Evolutionary conservation across 2,329 filamentous ascomycete species (phyloP).

Genomic region (Eutypella sp.): DNA sequence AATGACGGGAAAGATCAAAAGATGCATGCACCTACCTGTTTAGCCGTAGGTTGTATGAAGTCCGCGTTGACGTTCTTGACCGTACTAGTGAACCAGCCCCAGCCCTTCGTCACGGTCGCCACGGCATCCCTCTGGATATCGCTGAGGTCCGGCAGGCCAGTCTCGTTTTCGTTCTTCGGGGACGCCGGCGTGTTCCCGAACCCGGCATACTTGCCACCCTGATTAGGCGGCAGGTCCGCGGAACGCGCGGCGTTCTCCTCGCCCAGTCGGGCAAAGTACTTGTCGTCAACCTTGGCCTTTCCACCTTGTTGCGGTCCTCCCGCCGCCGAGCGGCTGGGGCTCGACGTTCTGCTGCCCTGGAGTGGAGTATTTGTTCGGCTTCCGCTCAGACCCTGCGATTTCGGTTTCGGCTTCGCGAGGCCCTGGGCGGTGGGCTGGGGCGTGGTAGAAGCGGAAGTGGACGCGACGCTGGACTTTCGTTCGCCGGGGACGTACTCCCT

Average conservation of each 20-base stretch:
- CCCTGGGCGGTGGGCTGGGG: conserved; percentile 29
- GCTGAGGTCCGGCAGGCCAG: conserved; percentile 62
- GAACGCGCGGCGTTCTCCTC: conserved; percentile 74
- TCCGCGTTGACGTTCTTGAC: conserved; percentile 87
- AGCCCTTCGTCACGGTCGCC: conserved; percentile 82
- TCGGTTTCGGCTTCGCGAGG: conserved; percentile 17
- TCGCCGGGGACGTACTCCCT: conserved; percentile 75
- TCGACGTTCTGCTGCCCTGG: conserved; percentile 34
- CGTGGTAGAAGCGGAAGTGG: conserved; percentile 16
- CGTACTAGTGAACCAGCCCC: conserved; percentile 92
- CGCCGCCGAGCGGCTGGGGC: conserved; percentile 21
- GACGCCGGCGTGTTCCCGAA: conserved; percentile 75
- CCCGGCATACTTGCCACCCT: conserved; percentile 87
- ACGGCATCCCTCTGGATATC: conserved; percentile 90
- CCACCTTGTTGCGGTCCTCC: conserved; percentile 26
- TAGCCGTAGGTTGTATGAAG: conserved; percentile 88
- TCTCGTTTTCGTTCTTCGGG: conserved; percentile 30
- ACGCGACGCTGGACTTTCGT: conserved; percentile 41
- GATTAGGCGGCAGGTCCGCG: conserved; percentile 72
- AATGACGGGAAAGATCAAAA: background rate
- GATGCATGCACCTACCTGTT: conserved; percentile 56
- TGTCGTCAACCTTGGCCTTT: conserved; percentile 68
- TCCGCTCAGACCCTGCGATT: conserved; percentile 21
- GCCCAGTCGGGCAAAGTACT: conserved; percentile 84
- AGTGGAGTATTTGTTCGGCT: conserved; percentile 35